phyloP scores from a whole-genome alignment of 2,329 filamentous ascomycete genomes.

The Furcasterigmium sp. region DNA sequence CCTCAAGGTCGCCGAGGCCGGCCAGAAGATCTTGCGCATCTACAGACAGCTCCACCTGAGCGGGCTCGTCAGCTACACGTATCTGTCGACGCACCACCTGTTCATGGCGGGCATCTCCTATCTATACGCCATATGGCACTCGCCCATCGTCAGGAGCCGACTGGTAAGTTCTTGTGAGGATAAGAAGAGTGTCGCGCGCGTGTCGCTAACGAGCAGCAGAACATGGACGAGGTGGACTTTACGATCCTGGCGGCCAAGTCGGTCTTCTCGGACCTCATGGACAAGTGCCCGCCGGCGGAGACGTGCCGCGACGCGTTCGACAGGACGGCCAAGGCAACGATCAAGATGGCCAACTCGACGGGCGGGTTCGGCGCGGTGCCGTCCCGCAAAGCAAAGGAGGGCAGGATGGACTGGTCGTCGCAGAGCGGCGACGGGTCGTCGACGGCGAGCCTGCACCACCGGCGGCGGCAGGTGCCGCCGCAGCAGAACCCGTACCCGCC shows the following conservation, averaged over 20 bases:
- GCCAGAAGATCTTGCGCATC: conserved; percentile 84
- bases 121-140: conserved; percentile 96
- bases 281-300: conserved; percentile 92
- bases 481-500: conserved; percentile 15
- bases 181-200: neutral
- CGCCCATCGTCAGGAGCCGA: conserved; percentile 76
- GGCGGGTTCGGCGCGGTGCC: conserved; percentile 63
- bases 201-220: conserved; percentile 38
- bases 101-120: conserved; percentile 98
- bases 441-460: conserved; percentile 13
- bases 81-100: conserved; percentile 88
- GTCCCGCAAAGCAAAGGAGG: conserved; percentile 8
- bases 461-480: conserved; percentile 14
- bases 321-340: conserved; percentile 88
- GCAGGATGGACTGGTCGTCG: conserved; percentile 21
- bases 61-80: conserved; percentile 91
- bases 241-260: conserved; percentile 91
- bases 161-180: conserved; percentile 56
- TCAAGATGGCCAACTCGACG: conserved; percentile 88
- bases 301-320: conserved; percentile 93
- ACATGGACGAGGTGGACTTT: conserved; percentile 95
- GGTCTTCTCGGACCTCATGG: conserved; percentile 83
- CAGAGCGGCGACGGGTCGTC: conserved; percentile 17
- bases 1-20: conserved; percentile 89
- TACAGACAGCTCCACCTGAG: conserved; percentile 86